Evolutionary conservation across 169 alveolate genomes (phyloP), one percentile per base, ranked within the genome.

Genomic region (Eimeria acervulina): DNA sequence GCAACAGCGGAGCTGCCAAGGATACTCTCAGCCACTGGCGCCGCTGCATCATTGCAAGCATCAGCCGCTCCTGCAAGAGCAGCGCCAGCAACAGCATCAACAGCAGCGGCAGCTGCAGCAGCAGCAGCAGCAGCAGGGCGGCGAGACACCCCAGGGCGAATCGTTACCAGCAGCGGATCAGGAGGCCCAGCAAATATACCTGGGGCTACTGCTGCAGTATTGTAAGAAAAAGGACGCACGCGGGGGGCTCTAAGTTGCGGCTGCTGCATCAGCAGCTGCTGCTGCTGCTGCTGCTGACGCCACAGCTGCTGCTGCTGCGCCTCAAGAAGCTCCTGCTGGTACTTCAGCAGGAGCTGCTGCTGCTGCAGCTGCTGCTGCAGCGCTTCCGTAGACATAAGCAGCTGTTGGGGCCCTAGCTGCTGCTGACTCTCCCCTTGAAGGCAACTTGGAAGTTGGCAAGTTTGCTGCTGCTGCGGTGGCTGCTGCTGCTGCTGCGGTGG

Each of bases 351-450:
- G 63, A 38, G 89, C 89, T 47, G 89, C 89, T 3, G 63, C 59
- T 2, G 89, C 89, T 78, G 89, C 66, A 38, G 63, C 66, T 78
- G 59, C 89, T 78, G 89, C 89, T 78, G 89, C 89, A n/a, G 52
- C 84, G 21, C 26, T 23, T 23, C 47, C 26, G 84, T 21, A 17
- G 51, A 31, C 52, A 28, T 23, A 26, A 72, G 51, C 21, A 36
- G 84, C 89, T 36, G 59, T n/a, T 78, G 66, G 4, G 23, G 28
- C 40, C 26, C 63, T 31, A 19, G 89, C 63, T 78, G 89, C 89
- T 51, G 89, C 66, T 51, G 89, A 59, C 0, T 38, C 63, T 47
- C 63, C 38, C 26, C 36, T 0, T 36, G n/a, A n/a, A n/a, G n/a
- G n/a, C n/a, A n/a, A n/a, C n/a, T n/a, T n/a, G n/a, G 89, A 51